Evolutionary conservation across 257 asterid species (phyloP).

Genomic region (Primulina huaijiensis): DNA sequence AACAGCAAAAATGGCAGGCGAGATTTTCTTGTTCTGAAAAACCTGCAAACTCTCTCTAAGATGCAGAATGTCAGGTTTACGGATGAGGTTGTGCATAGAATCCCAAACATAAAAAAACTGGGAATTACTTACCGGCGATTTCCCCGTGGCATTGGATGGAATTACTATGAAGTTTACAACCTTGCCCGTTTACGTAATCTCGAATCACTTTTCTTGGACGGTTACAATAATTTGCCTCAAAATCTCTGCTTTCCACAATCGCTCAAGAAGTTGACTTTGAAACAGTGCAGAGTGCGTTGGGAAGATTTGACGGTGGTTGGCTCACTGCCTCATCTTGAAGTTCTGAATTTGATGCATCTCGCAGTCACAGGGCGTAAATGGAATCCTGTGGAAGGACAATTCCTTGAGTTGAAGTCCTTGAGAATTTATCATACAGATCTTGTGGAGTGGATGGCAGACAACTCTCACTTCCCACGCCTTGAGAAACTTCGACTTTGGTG

Average conservation of each 20-base stretch:
- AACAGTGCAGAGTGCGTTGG: background rate
- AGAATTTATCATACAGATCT: background rate
- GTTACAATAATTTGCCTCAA: background rate
- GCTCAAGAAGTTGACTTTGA: conserved; percentile 22
- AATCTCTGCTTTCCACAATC: conserved; percentile 11
- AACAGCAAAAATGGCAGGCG: too few species aligned
- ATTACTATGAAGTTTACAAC: background rate
- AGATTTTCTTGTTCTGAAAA: background rate
- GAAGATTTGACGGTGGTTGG: conserved; percentile 13
- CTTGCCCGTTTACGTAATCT: conserved; percentile 10
- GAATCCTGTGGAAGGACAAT: conserved; percentile 23
- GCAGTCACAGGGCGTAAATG: conserved; percentile 1
- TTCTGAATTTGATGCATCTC: conserved; percentile 13
- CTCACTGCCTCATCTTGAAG: conserved; percentile 26
- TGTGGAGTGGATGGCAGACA: conserved; percentile 21
- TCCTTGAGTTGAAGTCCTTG: conserved; percentile 7
- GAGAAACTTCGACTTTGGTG: background rate
- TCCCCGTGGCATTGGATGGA: background rate
- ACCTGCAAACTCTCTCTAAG: conserved; percentile 6
- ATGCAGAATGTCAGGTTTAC: background rate
- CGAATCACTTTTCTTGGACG: background rate
- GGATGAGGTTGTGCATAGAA: background rate
- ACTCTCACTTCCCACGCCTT: conserved; percentile 21
- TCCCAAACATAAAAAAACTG: conserved; percentile 6
- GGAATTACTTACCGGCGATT: background rate